Evolutionary conservation across 257 asterid genomes (phyloP), one percentile per base, ranked within the genome.

Genomic region (Ajuga chamaepitys): DNA sequence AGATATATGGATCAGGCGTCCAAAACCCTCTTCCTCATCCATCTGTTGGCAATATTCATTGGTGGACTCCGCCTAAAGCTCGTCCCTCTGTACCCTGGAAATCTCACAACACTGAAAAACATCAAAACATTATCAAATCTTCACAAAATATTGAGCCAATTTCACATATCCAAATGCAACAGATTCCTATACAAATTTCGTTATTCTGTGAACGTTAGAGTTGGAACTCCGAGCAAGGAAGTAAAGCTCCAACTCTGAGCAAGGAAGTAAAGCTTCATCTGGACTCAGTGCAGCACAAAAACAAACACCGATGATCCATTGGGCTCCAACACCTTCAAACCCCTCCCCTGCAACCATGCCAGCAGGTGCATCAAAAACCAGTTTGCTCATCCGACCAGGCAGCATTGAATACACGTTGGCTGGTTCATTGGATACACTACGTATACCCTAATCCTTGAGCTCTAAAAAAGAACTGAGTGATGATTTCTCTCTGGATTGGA

Each of bases 31-130:
- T 41, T 14, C 45, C 46, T 70, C 28, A 26, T 44, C 8, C 55
- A 41, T 61, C 53, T 40, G 30, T 11, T 40, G 28, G 40, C 53
- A 9, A 30, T 51, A 16, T 28, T 70, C 58, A 69, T 26, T 3
- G 11, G 34, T 16, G 63, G 44, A 1, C 69, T 48, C n/a, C 2
- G 55, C 34, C 42, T 70, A 24, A 50, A 70, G 32, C 69, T 68
- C 38, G 13, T 45, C 74, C 74, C 74, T 30, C 37, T 47, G 30
- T 58, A 69, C 58, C 74, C 73, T 8, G 52, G 73, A 57, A 68
- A 58, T 28, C 67, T 58, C 20, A 58, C 66, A 14, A 28, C 46
- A 30, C 26, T 57, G 1, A 69, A 35, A 69, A 69, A 24, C 16
- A 69, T 47, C 30, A 34, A 58, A 47, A 14, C 37, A 17, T 60